These are phyloP conservation scores for Neurospora intermedia DNA, from an alignment of 495 filamentous ascomycete species.

Conservation along the genomic window DNA sequence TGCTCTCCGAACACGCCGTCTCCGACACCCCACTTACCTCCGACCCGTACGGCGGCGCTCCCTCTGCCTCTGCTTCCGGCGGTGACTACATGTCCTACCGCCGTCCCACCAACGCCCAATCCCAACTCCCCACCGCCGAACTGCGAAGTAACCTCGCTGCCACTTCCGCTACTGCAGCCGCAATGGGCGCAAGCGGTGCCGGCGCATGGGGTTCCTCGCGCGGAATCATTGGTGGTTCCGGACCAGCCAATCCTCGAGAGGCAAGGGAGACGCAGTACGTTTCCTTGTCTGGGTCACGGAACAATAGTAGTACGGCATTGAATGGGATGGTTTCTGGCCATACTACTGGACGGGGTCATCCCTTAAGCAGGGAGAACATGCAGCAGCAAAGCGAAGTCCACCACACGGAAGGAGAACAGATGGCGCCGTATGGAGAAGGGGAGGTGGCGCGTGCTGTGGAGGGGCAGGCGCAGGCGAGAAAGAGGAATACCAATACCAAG, in stretches of 20 bases:
- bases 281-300: background rate
- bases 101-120: background rate
- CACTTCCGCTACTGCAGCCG: background rate
- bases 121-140: background rate
- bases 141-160: conserved; percentile 6
- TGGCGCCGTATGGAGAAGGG: conserved; percentile 43
- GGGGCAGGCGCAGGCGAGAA: conserved; percentile 29
- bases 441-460: conserved; percentile 41
- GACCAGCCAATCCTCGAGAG: conserved; percentile 13
- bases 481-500: background rate
- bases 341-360: background rate
- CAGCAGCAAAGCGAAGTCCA: conserved; percentile 5
- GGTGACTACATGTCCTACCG: conserved; percentile 20
- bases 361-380: background rate
- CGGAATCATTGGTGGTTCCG: conserved; percentile 22
- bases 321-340: background rate
- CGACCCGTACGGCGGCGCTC: background rate
- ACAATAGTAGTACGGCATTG: background rate
- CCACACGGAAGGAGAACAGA: conserved; percentile 46
- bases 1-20: conserved; percentile 35
- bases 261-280: conserved; percentile 6
- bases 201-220: conserved; percentile 20
- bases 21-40: conserved; percentile 13
- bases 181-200: conserved; percentile 4
- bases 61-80: background rate